A percentile compares a stretch with the other conserved stretches of the same genome.
These are phyloP conservation scores for Calocybe cyanea DNA, from an alignment of 768 basidiomycete genomes.

Conservation along the genomic window DNA sequence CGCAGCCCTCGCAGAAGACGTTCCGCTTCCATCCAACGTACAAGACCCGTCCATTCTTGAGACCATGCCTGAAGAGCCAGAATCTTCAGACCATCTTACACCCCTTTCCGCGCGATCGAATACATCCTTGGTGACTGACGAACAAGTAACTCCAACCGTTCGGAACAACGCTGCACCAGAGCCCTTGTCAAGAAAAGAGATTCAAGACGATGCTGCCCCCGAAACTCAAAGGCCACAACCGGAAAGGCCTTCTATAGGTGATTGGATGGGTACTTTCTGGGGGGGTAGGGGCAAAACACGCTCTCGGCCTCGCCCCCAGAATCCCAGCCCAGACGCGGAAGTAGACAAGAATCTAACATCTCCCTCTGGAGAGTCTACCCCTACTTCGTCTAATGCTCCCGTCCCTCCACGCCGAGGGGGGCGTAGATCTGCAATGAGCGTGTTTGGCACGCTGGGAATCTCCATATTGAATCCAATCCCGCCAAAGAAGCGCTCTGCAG, in stretches of 20 bases:
- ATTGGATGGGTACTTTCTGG: conserved; percentile 81
- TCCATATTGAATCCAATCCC: conserved; percentile 56
- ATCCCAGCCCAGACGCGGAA: conserved; percentile 15
- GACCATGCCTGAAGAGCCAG: conserved; percentile 31
- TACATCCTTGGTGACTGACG: not conserved
- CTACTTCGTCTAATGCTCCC: conserved; percentile 6
- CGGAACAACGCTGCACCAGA: not conserved
- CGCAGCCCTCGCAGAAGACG: conserved; percentile 53
- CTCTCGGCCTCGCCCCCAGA: conserved; percentile 17
- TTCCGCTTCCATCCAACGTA: conserved; percentile 30
- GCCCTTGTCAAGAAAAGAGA: not conserved
- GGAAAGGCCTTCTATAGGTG: conserved; percentile 58
- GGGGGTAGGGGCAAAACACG: conserved; percentile 41
- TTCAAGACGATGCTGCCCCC: conserved; percentile 10
- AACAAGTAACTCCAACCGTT: conserved; percentile 10
- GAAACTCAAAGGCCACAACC: conserved; percentile 21
- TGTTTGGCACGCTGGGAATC: conserved; percentile 70
- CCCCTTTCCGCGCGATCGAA: not conserved
- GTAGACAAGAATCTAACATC: conserved; percentile 16
- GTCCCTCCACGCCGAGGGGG: conserved; percentile 19
- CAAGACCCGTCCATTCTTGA: conserved; percentile 29
- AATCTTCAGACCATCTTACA: conserved; percentile 11
- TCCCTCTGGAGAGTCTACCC: conserved; percentile 7
- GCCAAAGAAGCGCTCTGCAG: conserved; percentile 19
- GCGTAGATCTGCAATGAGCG: conserved; percentile 53